Evolutionary conservation across 257 asterid genomes (phyloP), one percentile per base, ranked within the genome.

Genomic region (Ligustrum vulgare): DNA sequence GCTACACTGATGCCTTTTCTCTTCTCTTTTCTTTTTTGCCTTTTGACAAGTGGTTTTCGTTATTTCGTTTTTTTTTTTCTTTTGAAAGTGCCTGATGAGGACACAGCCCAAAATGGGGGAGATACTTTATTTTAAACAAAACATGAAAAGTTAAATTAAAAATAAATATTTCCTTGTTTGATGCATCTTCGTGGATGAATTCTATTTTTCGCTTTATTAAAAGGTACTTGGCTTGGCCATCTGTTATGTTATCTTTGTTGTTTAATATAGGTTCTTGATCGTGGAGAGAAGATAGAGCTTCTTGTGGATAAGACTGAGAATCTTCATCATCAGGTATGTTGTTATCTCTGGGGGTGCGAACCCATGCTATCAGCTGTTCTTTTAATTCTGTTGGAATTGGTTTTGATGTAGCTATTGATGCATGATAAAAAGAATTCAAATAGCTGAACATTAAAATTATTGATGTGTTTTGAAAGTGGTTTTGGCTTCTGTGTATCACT

Each of bases 201-300:
- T 31, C 23, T 5, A n/a, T 68, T 68, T 68, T 13, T 69, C 33
- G 13, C 32, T 58, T 56, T n/a, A n/a, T 6, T 58, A 23, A 22
- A 8, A 8, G 33, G 13, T 6, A 7, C 31, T 22, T 58, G 31
- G 31, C 13, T 58, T 58, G 31, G 65, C 8, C 18, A 23, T 33
- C 49, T 54, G 41, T 10, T 16, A 45, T 39, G 56, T 36, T 67
- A 33, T 63, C 45, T 22, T 72, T 79, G 72, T 78, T 78, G 36
- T 65, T 65, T 62, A 41, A 51, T 81, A 67, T 77, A 93, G 98
- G 98, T 93, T 81, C 91, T 93, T 20, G 98, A 93, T 69, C 98
- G 98, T 72, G 98, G 97, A 45, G 98, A 91, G 72, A 93, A 93
- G 87, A 91, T 93, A 70, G 98, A 93, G 85, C 85, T 93, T 85